Conservation (phyloP, 192 early-diverging fungal genomes). For the Oehlia diaphana region DNA sequence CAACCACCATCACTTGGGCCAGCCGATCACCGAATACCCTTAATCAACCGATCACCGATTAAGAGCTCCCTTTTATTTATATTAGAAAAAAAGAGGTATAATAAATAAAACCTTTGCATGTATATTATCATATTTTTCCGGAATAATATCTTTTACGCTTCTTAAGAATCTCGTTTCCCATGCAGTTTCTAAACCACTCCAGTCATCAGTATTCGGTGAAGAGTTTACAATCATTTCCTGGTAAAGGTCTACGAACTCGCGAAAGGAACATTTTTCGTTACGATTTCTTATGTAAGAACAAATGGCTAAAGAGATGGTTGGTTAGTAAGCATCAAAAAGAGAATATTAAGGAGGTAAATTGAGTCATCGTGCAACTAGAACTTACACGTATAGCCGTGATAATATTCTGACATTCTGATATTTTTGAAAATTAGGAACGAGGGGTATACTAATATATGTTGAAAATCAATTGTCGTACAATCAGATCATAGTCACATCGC, state of each 20-base stretch:
- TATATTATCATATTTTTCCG: constrained; percentile 17
- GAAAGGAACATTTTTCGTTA: constrained; percentile 4
- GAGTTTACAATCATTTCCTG: constrained; percentile 1
- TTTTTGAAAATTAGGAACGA: too few species aligned
- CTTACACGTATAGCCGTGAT: constrained; percentile 14
- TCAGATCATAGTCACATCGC: too few species aligned
- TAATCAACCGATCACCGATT: constrained; percentile 10
- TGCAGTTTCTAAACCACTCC: constrained; percentile 5
- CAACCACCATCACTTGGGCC: constrained; percentile 27
- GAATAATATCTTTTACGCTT: background rate
- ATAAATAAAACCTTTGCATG: constrained; percentile 13
- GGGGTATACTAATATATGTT: too few species aligned
- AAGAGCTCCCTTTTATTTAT: constrained; percentile 20
- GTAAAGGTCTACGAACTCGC: constrained; percentile 9
- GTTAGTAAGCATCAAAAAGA: constrained; percentile 6
- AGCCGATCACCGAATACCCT: constrained; percentile 23
- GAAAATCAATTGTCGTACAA: too few species aligned
- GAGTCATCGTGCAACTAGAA: background rate
- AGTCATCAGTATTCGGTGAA: constrained; percentile 2
- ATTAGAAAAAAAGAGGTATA: background rate
- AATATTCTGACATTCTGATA: background rate
- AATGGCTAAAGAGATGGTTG: constrained; percentile 10
- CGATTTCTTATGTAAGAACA: constrained; percentile 17
- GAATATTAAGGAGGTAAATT: background rate
- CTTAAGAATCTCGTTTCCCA: constrained; percentile 16